Percentiles rank a stretch among this genome's conserved stretches.
These are phyloP conservation scores for Ciborinia camelliae DNA, from an alignment of 2,329 filamentous ascomycete genomes.

Conservation along the genomic window DNA sequence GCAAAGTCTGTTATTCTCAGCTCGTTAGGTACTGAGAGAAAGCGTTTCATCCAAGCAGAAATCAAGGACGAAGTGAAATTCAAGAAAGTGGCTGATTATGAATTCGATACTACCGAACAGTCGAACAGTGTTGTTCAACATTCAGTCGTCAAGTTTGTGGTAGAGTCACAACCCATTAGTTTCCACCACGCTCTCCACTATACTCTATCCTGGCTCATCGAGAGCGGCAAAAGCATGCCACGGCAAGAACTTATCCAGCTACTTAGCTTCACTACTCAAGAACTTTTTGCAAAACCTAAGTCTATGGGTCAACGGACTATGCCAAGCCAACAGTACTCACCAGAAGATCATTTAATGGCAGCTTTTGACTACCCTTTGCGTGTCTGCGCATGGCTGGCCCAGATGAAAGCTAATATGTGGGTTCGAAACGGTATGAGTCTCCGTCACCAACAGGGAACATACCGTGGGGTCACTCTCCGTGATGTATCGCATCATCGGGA, in stretches of 20 bases:
- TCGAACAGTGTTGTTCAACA: slow-evolving; percentile 43
- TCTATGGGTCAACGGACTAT: slow-evolving; percentile 57
- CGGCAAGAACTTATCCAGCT: slow-evolving; percentile 63
- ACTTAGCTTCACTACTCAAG: slow-evolving; percentile 67
- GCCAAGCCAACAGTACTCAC: slow-evolving; percentile 53
- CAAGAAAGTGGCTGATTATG: slow-evolving; percentile 72
- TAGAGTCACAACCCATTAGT: slow-evolving; percentile 87
- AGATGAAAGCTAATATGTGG: slow-evolving; percentile 99
- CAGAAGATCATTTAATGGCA: slow-evolving; percentile 79
- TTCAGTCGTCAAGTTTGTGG: slow-evolving; percentile 77
- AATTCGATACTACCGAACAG: slow-evolving; percentile 59
- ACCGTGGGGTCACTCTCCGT: slow-evolving; percentile 81
- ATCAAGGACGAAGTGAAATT: slow-evolving; percentile 84
- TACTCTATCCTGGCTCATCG: slow-evolving; percentile 91
- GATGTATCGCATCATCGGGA: slow-evolving; percentile 94
- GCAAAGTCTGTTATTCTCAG: slow-evolving; percentile 84
- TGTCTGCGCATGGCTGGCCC: slow-evolving; percentile 92
- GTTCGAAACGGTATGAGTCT: slow-evolving; percentile 95
- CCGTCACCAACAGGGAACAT: slow-evolving; percentile 90
- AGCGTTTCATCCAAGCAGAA: slow-evolving; percentile 80
- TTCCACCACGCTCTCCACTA: slow-evolving; percentile 98
- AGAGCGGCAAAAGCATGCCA: slow-evolving; percentile 76
- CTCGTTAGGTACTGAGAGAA: slow-evolving; percentile 83
- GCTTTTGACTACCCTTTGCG: slow-evolving; percentile 91
- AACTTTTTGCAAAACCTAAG: slow-evolving; percentile 63